Evolutionary conservation across 2,329 filamentous ascomycete species (phyloP), one percentile per base, ranked within the genome.

Genomic region (Colletotrichum sublineola): DNA sequence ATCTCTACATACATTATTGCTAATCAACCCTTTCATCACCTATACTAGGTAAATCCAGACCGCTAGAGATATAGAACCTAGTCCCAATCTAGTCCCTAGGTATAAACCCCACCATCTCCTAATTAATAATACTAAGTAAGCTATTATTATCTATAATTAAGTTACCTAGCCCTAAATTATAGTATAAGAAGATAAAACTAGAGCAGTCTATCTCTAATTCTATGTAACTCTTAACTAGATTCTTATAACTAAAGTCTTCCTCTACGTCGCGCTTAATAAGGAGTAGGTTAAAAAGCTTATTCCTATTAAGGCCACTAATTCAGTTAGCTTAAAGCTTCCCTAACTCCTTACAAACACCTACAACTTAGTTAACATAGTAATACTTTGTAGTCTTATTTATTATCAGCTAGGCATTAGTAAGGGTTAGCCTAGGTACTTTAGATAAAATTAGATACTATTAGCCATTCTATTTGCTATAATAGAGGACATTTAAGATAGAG

Each of bases 51-150:
- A 80, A 75, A 69, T 80, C 74, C 76, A 81, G 72, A n/a, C 77
- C 78, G 29, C 66, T 60, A 8, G 77, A 80, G n/a, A 80, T 42
- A 55, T 75, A 74, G 68, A 80, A 80, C 63, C 81, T 80, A 4
- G 78, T 81, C 65, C 77, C 72, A n/a, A 81, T 75, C 78, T 77
- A 82, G 60, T 78, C 77, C 11, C 46, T 74, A 2, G 79, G 78
- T n/a, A 80, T 73, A 53, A 75, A 80, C 2, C 79, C 78, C 50
- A 78, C 77, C 55, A 74, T 75, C 64, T 81, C 79, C 78, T 77
- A 80, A 56, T 80, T 76, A 33, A 80, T 79, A 24, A 80, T 77
- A 1, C 78, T 77, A 31, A 81, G 66, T 5, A 60, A 73, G 2
- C 75, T 64, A 20, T 58, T 73, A 11, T 53, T 63, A 56, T 65